Evolutionary conservation across 2,329 filamentous ascomycete species (phyloP), one percentile per base, ranked within the genome.

Genomic region (Diaporthe caulivora): DNA sequence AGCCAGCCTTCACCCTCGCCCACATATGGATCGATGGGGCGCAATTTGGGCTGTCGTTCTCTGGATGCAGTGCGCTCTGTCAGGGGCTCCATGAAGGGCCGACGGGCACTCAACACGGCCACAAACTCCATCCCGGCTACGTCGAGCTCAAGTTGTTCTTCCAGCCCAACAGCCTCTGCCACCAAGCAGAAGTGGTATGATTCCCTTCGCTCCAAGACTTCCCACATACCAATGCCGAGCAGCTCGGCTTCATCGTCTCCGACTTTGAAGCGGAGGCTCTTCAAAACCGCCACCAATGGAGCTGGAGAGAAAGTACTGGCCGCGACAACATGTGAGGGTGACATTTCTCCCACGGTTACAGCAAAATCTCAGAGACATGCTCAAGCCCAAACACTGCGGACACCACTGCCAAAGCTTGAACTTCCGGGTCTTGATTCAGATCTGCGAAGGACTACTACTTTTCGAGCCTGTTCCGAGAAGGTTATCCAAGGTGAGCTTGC

Each of bases 181-280:
- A 40, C 67, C 29, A 75, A 73, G 21, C 67, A 73, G 37, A 73
- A 34, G 44, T 73, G 71, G 74, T 73, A 71, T 44, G 54, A 60
- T 37, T 73, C 71, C 5, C 26, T 75, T 37, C 74, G 74, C 10
- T 64, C 71, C 11, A 67, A 42, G 44, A 42, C 47, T 9, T 75
- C 74, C 8, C 71, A 73, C 10, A 71, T 75, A 21, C 71, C 73
- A n/a, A 68, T 34, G 18, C 58, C 71, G 15, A 73, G 64, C 18
- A 75, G 58, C 49, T 31, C 71, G 3, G 17, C 42, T 18, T 51
- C 71, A 5, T 51, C 58, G 40, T 65, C 58, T 7, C 67, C 51
- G 21, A 54, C 57, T 42, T n/a, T 64, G 44, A 72, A 65, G 29
- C 54, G 67, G 24, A 67, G 67, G 6, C 62, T 68, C 6, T 64